Base-by-base conservation (phyloP, 306 rosid genomes). In the Acacia crassicarpa region DNA sequence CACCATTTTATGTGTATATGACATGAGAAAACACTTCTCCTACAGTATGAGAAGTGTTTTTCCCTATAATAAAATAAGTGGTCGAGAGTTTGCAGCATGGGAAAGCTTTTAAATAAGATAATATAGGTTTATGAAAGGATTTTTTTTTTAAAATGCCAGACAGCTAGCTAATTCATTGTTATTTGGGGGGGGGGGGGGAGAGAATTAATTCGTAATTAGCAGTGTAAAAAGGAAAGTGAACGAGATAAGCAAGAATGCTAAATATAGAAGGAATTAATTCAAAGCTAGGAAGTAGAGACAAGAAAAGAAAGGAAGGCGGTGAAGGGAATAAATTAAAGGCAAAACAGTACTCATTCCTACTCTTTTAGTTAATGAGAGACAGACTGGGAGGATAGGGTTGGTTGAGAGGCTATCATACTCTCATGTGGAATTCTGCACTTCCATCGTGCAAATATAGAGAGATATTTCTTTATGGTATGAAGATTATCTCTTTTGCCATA, bases 351-450 rank as follows among this genome's bases (percentile, higher is more conserved):
- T 38, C 41, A 38, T 38, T 38, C 41, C 41, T 38, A 49, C 67
- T 22, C 70, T 70, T 77, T 72, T 56, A 4, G 56, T 74, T 74
- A 58, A 74, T 74, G 85, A 45, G 72, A 79, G 81, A 82, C 86
- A 85, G 88, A 27, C 81, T 82, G 88, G 86, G 86, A 79, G 76
- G 86, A 82, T 86, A 82, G 76, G 83, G 58, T 61, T 75, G 38
- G 38, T 12, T 63, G 46, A 49, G 76, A 76, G 72, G 44, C 33
- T 38, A 17, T 61, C 46, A 40, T 44, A 30, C 16, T 23, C 6
- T 61, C 43, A 53, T 58, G 76, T 78, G 84, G 79, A 53, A 56
- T 80, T 53, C 82, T 74, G 44, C 27, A 51, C 73, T 78, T 74
- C 77, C 56, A 51, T 51, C 22, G 19, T 48, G 41, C 41, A 38